Conservation (phyloP, 1,139 yeast genomes). For the Suhomyces terraborum region DNA sequence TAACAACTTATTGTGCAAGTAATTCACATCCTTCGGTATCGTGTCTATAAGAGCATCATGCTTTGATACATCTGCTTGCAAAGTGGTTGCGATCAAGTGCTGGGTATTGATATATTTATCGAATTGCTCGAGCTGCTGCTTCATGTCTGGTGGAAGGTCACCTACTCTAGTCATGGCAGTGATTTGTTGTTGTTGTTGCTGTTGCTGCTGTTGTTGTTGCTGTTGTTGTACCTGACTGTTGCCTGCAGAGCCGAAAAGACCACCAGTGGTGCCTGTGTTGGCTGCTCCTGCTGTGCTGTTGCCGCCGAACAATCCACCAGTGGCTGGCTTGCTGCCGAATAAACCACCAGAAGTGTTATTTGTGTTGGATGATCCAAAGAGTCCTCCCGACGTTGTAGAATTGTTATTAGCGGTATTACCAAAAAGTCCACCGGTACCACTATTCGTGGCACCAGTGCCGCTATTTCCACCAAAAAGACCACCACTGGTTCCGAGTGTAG, state of each 20-base stretch:
- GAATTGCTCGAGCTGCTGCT: constrained; percentile 71
- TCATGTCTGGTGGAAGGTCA: constrained; percentile 78
- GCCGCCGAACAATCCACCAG: constrained; percentile 28
- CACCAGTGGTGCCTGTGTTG: constrained; percentile 16
- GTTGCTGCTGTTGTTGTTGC: constrained; percentile 30
- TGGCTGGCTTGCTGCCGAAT: constrained; percentile 22
- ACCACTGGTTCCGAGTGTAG: constrained; percentile 15
- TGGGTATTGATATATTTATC: constrained; percentile 85
- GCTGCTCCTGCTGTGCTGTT: constrained; percentile 7
- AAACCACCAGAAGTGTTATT: constrained; percentile 20
- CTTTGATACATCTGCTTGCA: constrained; percentile 61
- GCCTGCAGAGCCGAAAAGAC: constrained; percentile 22
- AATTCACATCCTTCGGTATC: constrained; percentile 83
- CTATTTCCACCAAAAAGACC: constrained; percentile 16
- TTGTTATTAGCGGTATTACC: constrained; percentile 17
- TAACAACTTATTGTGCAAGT: constrained; percentile 60
- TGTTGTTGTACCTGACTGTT: constrained; percentile 15
- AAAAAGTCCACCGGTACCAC: constrained; percentile 25
- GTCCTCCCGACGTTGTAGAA: constrained; percentile 11
- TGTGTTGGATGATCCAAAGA: constrained; percentile 15
- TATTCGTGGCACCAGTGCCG: constrained; percentile 14
- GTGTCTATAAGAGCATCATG: constrained; percentile 75
- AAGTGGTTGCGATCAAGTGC: constrained; percentile 76
- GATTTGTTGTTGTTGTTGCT: constrained; percentile 49
- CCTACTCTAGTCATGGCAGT: constrained; percentile 87